Base-by-base conservation (phyloP, 805 yeast genomes). In the Saturnispora saitoi region DNA sequence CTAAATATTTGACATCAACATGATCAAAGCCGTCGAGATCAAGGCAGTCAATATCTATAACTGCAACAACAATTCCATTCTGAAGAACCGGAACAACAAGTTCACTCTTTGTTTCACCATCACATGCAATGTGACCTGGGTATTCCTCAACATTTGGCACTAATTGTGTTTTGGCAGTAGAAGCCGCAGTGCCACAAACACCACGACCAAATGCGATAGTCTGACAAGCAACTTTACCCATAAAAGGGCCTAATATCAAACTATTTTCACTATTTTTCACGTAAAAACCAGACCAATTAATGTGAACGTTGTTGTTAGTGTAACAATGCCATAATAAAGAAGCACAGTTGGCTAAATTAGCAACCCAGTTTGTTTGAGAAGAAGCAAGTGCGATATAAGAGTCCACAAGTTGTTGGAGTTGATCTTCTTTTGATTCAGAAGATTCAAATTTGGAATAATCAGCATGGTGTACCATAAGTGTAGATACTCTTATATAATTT, bases 111-210 rank as follows among this genome's bases (percentile, higher is more conserved):
- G 98, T 91, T 50, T 82, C 95, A 0, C 96, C 95, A 67, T 93
- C 99, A 67, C 99, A 91, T 0, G 98, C 98, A 54, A 91, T 93
- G 62, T 91, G 98, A 1, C 95, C 95, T 0, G 95, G 95, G 58
- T 79, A 88, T 56, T 75, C 63, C 19, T 83, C 72, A 2, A 91
- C 98, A 62, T 91, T 78, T 1, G 74, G 71, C 10, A 91, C 96
- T 6, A 89, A 59, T 60, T 88, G 95, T 1, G 95, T 84, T 40
- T 63, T 47, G 48, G 65, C 64, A 0, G 69, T 54, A 0, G 60
- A 52, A 0, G 95, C 96, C 2, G 96, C 95, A 1, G 77, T 69
- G 4, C 99, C 98, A 68, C 98, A 93, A 0, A 91, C 98, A 12
- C 99, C 99, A 50, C 68, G 73, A 4, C 96, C 96, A 45, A 83